Evolutionary conservation across 2,329 filamentous ascomycete species (phyloP).

Genomic region (Purpureocillium takamizusanense): DNA sequence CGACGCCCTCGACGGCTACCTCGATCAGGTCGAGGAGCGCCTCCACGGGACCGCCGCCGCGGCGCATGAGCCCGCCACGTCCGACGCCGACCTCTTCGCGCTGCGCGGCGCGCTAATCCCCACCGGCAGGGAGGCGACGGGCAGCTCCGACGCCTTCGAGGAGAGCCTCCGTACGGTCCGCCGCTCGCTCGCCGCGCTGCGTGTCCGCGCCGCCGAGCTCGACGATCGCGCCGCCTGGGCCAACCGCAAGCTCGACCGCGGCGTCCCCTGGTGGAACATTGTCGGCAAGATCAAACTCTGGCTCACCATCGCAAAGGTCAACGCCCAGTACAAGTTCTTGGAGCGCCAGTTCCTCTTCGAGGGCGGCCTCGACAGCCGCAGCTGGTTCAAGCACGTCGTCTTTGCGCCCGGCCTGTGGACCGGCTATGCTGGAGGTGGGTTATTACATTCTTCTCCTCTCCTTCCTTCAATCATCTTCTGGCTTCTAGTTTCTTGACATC

Average conservation of each 20-base stretch:
- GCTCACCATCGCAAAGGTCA: constrained; percentile 55
- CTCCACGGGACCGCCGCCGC: constrained; percentile 23
- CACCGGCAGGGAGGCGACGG: constrained; percentile 14
- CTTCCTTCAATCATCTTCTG: no score
- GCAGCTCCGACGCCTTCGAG: constrained; percentile 29
- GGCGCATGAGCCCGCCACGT: constrained; percentile 5
- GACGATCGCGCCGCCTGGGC: constrained; percentile 35
- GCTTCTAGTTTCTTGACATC: no score
- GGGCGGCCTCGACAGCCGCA: constrained; percentile 66
- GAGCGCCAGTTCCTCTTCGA: constrained; percentile 73
- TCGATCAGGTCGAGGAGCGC: constrained; percentile 41
- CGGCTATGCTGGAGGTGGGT: constrained; percentile 70
- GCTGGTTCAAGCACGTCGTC: constrained; percentile 92
- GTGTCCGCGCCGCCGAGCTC: constrained; percentile 30
- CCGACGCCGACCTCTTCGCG: constrained; percentile 20
- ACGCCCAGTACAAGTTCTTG: constrained; percentile 74
- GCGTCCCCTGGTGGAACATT: constrained; percentile 73
- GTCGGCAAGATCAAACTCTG: constrained; percentile 57
- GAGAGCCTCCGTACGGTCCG: constrained; percentile 29
- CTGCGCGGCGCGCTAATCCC: constrained; percentile 18
- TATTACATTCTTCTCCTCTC: not conserved
- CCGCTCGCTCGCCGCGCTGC: constrained; percentile 26
- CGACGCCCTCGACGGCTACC: constrained; percentile 40
- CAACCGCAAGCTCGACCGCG: constrained; percentile 32
- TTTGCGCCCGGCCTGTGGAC: constrained; percentile 91